Evolutionary conservation across 73 alveolate genomes (phyloP), one percentile per base, ranked within the genome.

Genomic region (Symbiodinium natans): DNA sequence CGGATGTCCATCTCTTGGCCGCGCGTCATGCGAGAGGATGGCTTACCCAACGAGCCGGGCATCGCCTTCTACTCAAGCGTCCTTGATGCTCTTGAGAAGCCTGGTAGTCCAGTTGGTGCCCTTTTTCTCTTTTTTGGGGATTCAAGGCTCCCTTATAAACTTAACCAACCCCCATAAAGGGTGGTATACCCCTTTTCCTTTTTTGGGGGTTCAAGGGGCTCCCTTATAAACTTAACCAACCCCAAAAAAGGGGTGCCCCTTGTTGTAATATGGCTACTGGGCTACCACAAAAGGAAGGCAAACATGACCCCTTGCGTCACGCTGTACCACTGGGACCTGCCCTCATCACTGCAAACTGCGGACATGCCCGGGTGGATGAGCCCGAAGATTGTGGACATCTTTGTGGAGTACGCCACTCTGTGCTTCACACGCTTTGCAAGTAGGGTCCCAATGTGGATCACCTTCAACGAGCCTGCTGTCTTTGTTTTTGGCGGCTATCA

Each of bases 301-400:
- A 46, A 46, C 86, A 34, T 75, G 86, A 46, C 25, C 48, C 86
- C 86, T 75, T 75, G 86, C 86, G 86, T 75, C 48, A 75, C 86
- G 46, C 86, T 75, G 52, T 75, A 75, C 46, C 86, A 75, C 86
- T 75, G 86, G 86, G 86, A 75, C 86, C 86, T 75, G 86, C 86
- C 86, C 10, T 29, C 86, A 1, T 75, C 86, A 43, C 31, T 75
- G 86, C 86, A 75, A 46, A 75, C 86, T 43, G 46, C 86, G 31
- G 86, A 75, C 29, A 75, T 75, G 86, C 86, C 86, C 31, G 86
- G 86, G 86, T 75, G 86, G 86, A 75, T 75, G 86, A 75, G 86
- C 86, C 86, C 86, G 86, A n/a, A 75, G 86, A 75, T 75, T 46
- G 31, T 75, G 2, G 86, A 75, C 86, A 75, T n/a, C 15, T 75